Base-by-base conservation (phyloP, 2,329 filamentous ascomycete genomes). In the Helicocarpus griseus region DNA sequence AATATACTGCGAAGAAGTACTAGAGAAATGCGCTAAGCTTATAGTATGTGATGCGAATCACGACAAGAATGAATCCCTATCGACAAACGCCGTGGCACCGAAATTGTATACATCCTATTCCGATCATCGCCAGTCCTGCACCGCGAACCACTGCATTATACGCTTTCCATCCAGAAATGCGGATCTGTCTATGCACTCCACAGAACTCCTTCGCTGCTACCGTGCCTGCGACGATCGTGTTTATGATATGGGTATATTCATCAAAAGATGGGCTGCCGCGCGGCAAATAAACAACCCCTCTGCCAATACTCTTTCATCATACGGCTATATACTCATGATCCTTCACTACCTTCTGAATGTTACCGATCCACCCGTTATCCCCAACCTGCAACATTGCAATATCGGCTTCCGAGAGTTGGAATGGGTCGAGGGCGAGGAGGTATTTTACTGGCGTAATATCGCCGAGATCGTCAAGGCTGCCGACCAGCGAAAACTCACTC, bases 261-360 rank as follows among this genome's bases (percentile, higher is more conserved):
- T 96, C 63, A 96, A 96, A 68, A 80, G 88, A 56, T 96, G 90
- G 89, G 88, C 89, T 24, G 94, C 93, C 66, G 76, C 77, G 26
- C 82, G 90, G 44, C 86, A 83, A 56, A 90, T 95, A 70, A 95
- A 95, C 68, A 87, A 84, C 39, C 83, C 87, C 1, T 94, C 94
- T 63, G 83, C 84, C 35, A 89, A 90, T 39, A 94, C 89, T 0
- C 73, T 96, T 17, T 90, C 86, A 49, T 91, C 87, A 58, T 95
- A 95, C 61, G 89, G 90, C 47, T 96, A 91, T 67, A 88, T 93
- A 4, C 72, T 95, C 36, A 95, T 96, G 89, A 83, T 94, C 4
- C 73, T 95, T 14, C 90, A 96, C 68, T 95, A 91, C 63, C 78
- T 95, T 26, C 82, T 93, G 62, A 95, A 95, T 59, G 68, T 95